A percentile compares a stretch with the other conserved stretches of the same genome.
Evolutionary conservation across 108 stramenopile genomes (phyloP).

Genomic region (Fistulifera pelliculosa): DNA sequence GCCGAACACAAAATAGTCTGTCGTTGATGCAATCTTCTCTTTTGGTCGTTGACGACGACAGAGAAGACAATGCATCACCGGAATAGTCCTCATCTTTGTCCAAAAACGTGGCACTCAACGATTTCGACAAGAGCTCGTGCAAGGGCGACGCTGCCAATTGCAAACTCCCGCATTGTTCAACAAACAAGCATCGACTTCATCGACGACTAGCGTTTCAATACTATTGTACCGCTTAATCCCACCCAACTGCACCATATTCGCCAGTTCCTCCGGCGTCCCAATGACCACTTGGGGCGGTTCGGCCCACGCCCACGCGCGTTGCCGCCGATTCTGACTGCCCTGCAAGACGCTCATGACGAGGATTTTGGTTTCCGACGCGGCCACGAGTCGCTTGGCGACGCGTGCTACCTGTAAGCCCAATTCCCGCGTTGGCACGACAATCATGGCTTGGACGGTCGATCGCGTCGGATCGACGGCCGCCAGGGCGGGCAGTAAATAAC

Average conservation of each 20-base stretch:
- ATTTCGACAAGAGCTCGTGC: constrained; percentile 68
- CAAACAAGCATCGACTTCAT: constrained; percentile 89
- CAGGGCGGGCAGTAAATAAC: constrained; percentile 63
- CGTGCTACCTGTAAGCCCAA: constrained; percentile 87
- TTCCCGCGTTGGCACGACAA: constrained; percentile 92
- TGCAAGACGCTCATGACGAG: constrained; percentile 89
- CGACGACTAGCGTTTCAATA: constrained; percentile 79
- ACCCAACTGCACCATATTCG: constrained; percentile 62
- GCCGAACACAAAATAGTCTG: constrained; percentile 94
- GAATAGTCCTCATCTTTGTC: constrained; percentile 27
- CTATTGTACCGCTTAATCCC: constrained; percentile 61
- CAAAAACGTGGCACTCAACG: constrained; percentile 69
- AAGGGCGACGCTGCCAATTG: constrained; percentile 38
- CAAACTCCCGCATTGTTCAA: constrained; percentile 35
- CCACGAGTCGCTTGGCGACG: constrained; percentile 58
- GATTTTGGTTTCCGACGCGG: constrained; percentile 31
- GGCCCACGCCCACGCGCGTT: constrained; percentile 91
- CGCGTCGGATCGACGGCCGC: constrained; percentile 35
- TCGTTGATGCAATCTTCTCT: constrained; percentile 24
- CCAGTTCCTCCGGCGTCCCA: constrained; percentile 75
- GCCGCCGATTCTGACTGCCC: constrained; percentile 70
- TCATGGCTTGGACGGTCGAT: constrained; percentile 54
- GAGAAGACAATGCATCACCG: constrained; percentile 8
- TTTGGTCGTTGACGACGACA: constrained; percentile 3
- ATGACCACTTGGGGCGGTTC: constrained; percentile 86